A percentile compares a stretch with the other conserved stretches of the same genome.
Conservation (phyloP, 768 basidiomycete genomes). For the Leccinellum albellum region DNA sequence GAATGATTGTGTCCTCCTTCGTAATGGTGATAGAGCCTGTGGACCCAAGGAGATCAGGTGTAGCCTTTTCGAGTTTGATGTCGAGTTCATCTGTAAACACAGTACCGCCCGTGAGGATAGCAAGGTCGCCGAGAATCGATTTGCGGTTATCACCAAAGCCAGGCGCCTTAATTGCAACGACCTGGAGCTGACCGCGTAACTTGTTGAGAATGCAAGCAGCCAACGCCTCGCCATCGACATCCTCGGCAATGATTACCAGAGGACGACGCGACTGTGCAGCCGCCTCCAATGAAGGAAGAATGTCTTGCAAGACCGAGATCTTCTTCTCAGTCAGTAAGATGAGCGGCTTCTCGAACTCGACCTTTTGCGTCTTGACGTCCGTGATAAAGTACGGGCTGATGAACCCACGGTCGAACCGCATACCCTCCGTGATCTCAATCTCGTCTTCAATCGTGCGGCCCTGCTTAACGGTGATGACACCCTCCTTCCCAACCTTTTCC, state of each 20-base stretch:
- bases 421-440: slow-evolving; percentile 99
- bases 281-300: slow-evolving; percentile 85
- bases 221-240: slow-evolving; percentile 95
- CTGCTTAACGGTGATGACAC: slow-evolving; percentile 99
- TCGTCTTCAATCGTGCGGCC: slow-evolving; percentile 97
- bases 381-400: slow-evolving; percentile 99
- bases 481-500: slow-evolving; percentile 99
- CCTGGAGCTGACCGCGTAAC: slow-evolving; percentile 94
- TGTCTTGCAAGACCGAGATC: slow-evolving; percentile 91
- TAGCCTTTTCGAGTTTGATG: slow-evolving; percentile 93
- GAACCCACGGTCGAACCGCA: slow-evolving; percentile 99
- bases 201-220: slow-evolving; percentile 99
- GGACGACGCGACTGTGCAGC: slow-evolving; percentile 83
- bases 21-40: slow-evolving; percentile 92
- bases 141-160: slow-evolving; percentile 99
- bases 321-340: slow-evolving; percentile 97
- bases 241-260: slow-evolving; percentile 94
- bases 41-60: slow-evolving; percentile 83
- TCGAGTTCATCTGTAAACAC: slow-evolving; percentile 97
- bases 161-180: slow-evolving; percentile 93
- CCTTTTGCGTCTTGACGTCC: slow-evolving; percentile 93
- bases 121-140: slow-evolving; percentile 93
- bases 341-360: slow-evolving; percentile 95
- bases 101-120: slow-evolving; percentile 95
- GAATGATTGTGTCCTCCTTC: slow-evolving; percentile 95